A percentile compares a stretch with the other conserved stretches of the same genome.
phyloP scores from a whole-genome alignment of 2,329 filamentous ascomycete species.

The Monosporascus sp. region DNA sequence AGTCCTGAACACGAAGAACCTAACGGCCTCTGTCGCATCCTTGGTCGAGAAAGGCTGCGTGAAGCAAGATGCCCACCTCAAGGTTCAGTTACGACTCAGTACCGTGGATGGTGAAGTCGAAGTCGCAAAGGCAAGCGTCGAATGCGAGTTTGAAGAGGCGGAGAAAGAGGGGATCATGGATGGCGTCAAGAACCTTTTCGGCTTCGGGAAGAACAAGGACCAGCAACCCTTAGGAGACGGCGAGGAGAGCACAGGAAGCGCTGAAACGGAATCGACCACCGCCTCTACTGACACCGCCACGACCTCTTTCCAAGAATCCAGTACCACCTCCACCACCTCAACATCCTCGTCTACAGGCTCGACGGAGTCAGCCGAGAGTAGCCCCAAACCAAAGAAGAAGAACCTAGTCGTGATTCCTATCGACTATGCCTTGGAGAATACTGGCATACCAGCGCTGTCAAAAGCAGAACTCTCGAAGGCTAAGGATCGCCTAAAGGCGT shows the following conservation, averaged over 20 bases:
- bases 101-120: constrained; percentile 74
- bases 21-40: constrained; percentile 75
- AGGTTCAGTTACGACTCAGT: constrained; percentile 69
- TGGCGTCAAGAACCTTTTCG: constrained; percentile 93
- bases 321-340: constrained; percentile 28
- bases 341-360: constrained; percentile 37
- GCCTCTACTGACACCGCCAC: constrained; percentile 38
- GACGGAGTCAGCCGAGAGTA: constrained; percentile 44
- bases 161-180: constrained; percentile 82
- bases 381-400: constrained; percentile 53
- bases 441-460: constrained; percentile 44
- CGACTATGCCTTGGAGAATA: constrained; percentile 42
- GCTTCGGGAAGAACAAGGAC: constrained; percentile 86
- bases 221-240: constrained; percentile 68
- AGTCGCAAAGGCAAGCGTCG: constrained; percentile 68
- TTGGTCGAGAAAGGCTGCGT: constrained; percentile 76
- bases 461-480: constrained; percentile 44
- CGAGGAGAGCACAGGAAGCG: constrained; percentile 42
- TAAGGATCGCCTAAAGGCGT: constrained; percentile 72
- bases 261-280: constrained; percentile 34
- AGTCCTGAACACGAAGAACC: constrained; percentile 70
- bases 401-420: constrained; percentile 53
- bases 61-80: constrained; percentile 71
- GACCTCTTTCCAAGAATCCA: constrained; percentile 36
- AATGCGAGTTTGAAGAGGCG: constrained; percentile 72